A percentile compares a stretch with the other conserved stretches of the same genome.
phyloP scores from a whole-genome alignment of 805 yeast genomes.

The Sugiyamaella smithiae region DNA sequence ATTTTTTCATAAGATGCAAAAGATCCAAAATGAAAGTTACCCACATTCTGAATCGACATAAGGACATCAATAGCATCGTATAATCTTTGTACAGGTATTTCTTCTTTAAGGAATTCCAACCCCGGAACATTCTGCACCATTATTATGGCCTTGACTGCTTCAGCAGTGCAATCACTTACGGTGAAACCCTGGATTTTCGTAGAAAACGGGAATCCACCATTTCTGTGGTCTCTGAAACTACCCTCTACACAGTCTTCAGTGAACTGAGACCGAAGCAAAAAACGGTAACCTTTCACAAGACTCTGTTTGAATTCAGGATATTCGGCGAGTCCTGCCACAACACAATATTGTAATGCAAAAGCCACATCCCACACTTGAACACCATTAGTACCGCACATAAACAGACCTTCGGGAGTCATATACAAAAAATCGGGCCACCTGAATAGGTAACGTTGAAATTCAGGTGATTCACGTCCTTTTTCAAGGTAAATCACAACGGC shows the following conservation, averaged over 20 bases:
- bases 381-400: constrained; percentile 96
- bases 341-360: constrained; percentile 79
- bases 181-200: constrained; percentile 95
- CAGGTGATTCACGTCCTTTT: constrained; percentile 65
- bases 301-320: constrained; percentile 60
- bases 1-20: constrained; percentile 89
- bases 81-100: constrained; percentile 54
- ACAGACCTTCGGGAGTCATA: constrained; percentile 87
- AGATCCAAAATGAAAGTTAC: constrained; percentile 79
- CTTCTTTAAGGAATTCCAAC: constrained; percentile 48
- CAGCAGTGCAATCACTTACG: constrained; percentile 96
- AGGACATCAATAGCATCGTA: constrained; percentile 73
- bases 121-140: constrained; percentile 75
- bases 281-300: constrained; percentile 64
- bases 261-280: constrained; percentile 80
- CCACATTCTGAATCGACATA: constrained; percentile 72
- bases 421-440: constrained; percentile 75
- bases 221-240: constrained; percentile 75
- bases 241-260: constrained; percentile 73
- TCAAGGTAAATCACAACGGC: constrained; percentile 66
- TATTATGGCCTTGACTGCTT: constrained; percentile 85
- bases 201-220: constrained; percentile 95
- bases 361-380: constrained; percentile 97
- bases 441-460: constrained; percentile 52
- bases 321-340: constrained; percentile 75